Evolutionary conservation across 129 eudicot genomes (phyloP).

Genomic region (Flaveria ramosissima): DNA sequence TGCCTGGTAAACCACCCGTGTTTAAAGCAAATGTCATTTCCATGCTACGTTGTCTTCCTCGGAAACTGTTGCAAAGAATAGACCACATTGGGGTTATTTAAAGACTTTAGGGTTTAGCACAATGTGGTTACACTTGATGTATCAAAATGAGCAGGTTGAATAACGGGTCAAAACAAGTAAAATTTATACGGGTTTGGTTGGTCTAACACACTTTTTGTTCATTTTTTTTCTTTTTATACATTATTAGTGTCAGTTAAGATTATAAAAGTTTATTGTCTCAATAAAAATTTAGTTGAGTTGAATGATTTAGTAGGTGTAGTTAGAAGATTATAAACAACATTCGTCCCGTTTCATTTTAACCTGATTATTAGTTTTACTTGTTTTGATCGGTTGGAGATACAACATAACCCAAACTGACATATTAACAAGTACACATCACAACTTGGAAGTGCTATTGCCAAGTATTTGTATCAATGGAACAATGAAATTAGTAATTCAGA

Average conservation of each 20-base stretch:
- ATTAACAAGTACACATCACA: background rate
- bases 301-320: background rate
- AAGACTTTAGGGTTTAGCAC: background rate
- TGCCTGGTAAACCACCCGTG: conserved; percentile 62
- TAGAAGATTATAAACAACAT: background rate
- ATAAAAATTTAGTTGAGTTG: background rate
- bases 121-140: background rate
- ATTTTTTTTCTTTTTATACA: background rate
- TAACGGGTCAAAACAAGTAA: background rate
- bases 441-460: background rate
- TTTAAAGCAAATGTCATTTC: conserved; percentile 66
- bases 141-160: background rate
- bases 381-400: background rate
- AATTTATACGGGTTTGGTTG: background rate
- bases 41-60: conserved; percentile 28
- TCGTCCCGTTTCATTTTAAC: background rate
- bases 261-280: background rate
- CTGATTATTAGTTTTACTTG: background rate
- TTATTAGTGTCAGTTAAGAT: background rate
- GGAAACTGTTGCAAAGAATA: conserved; percentile 40
- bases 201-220: background rate
- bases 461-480: background rate
- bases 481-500: background rate
- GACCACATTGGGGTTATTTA: background rate
- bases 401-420: background rate